phyloP scores from a whole-genome alignment of 2,329 filamentous ascomycete species.

The Fusarium sp. region DNA sequence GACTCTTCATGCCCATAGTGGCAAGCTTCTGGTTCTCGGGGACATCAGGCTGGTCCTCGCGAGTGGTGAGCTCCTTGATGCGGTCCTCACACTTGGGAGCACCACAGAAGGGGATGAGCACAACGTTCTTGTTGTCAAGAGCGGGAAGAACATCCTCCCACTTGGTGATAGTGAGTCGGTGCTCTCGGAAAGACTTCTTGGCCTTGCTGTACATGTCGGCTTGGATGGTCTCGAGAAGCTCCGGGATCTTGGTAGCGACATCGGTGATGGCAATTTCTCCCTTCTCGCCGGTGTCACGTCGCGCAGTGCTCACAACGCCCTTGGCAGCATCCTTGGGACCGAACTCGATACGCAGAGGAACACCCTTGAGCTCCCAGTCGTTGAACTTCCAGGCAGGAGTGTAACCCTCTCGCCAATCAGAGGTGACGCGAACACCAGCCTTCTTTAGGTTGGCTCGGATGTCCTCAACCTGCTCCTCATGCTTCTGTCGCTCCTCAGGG shows the following conservation, averaged over 20 bases:
- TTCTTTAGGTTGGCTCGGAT: slow-evolving; percentile 75
- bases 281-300: slow-evolving; percentile 89
- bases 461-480: slow-evolving; percentile 78
- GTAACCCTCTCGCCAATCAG: slow-evolving; percentile 90
- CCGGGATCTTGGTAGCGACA: slow-evolving; percentile 76
- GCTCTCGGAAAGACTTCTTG: slow-evolving; percentile 78
- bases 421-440: slow-evolving; percentile 79
- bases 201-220: slow-evolving; percentile 81
- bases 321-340: slow-evolving; percentile 93
- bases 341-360: slow-evolving; percentile 93
- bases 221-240: slow-evolving; percentile 90
- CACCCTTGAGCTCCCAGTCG: slow-evolving; percentile 97
- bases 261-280: slow-evolving; percentile 79
- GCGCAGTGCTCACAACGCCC: slow-evolving; percentile 82
- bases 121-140: slow-evolving; percentile 90
- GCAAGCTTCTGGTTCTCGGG: slow-evolving; percentile 64
- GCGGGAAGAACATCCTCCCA: slow-evolving; percentile 94
- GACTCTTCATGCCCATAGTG: slow-evolving; percentile 74
- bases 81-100: slow-evolving; percentile 86
- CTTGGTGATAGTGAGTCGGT: slow-evolving; percentile 81
- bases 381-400: slow-evolving; percentile 98
- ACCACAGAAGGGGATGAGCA: slow-evolving; percentile 90
- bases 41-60: slow-evolving; percentile 66
- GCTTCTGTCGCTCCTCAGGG: slow-evolving; percentile 78
- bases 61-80: slow-evolving; percentile 91